Base-by-base conservation (phyloP, 768 basidiomycete genomes). In the Lanmaoa rubissima region DNA sequence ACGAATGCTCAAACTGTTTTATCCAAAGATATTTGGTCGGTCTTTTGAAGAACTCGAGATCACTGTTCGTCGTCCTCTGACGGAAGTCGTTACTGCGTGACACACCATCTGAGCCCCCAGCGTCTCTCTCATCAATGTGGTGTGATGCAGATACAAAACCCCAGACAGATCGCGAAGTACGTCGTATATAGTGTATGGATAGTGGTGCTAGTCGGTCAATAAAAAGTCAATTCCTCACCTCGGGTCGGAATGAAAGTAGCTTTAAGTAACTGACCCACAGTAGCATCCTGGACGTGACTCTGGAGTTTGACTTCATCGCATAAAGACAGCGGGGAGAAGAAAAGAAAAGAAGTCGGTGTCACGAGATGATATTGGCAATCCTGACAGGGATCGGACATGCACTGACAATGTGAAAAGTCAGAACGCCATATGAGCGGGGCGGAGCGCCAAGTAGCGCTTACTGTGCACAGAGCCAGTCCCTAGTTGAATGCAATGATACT, bases 21-120 rank as follows among this genome's bases (percentile, higher is more conserved):
- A 35, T 7, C 7, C 6, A 8, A 16, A 49, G 34, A 40, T 58
- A 13, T 58, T 57, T 45, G 54, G 57, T 3, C 4, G 43, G 13
- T 49, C 35, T 6, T 58, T 58, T 41, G 57, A 58, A 40, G 57
- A 58, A 19, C 42, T 56, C 16, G 57, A 57, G 5, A 44, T 58
- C 26, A 34, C 31, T 2, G 48, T 58, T 40, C 48, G 42, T 12
- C 38, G 38, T 3, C 57, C 53, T 28, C 21, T 58, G 31, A 32
- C 39, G 49, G 53, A 17, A 26, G 7, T 4, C 5, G 0, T n/a
- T 17, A 5, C 11, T 26, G 6, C 1, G 16, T 48, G 10, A 36
- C 14, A 12, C 6, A 8, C 6, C 17, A 31, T 28, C 9, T 13
- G 7, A 10, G 19, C 2, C 2, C 8, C 5, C 28, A 31, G 28